Percentiles rank a stretch among this genome's conserved stretches.
phyloP scores from a whole-genome alignment of 768 basidiomycete genomes.

The Termitomyces sp. region DNA sequence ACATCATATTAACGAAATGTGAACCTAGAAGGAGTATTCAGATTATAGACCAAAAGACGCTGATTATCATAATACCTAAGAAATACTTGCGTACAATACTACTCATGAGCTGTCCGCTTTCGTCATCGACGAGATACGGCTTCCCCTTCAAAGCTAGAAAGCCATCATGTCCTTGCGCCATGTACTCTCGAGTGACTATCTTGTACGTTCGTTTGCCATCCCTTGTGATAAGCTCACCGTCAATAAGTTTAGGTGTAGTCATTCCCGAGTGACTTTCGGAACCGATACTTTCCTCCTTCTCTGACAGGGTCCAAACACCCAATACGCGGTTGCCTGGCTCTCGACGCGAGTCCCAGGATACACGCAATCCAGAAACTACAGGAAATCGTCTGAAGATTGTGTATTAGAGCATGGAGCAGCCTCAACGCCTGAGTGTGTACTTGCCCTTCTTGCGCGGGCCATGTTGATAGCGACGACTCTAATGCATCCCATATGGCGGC shows the following conservation, averaged over 20 bases:
- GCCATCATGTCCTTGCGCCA: slow-evolving; percentile 83
- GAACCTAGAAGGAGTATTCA: slow-evolving; percentile 42
- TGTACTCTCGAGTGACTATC: slow-evolving; percentile 82
- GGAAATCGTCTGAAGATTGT: slow-evolving; percentile 68
- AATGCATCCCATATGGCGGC: slow-evolving; percentile 73
- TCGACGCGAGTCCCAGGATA: slow-evolving; percentile 80
- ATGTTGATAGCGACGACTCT: slow-evolving; percentile 66
- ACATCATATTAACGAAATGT: slow-evolving; percentile 65
- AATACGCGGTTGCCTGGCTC: slow-evolving; percentile 68
- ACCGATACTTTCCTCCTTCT: slow-evolving; percentile 25
- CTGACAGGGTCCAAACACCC: slow-evolving; percentile 58
- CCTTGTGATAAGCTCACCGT: slow-evolving; percentile 49
- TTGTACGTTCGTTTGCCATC: slow-evolving; percentile 58
- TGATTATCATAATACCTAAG: slow-evolving; percentile 46
- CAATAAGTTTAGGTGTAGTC: slow-evolving; percentile 28
- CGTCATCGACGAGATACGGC: slow-evolving; percentile 73
- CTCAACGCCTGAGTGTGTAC: slow-evolving; percentile 5
- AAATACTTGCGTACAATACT: slow-evolving; percentile 78
- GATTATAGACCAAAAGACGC: neutral
- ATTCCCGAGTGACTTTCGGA: slow-evolving; percentile 12
- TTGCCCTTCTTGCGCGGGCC: slow-evolving; percentile 90
- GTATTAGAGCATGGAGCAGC: neutral
- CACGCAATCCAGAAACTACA: slow-evolving; percentile 75
- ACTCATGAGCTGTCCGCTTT: slow-evolving; percentile 75
- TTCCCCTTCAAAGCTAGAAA: slow-evolving; percentile 62